Evolutionary conservation across 148 eudicot species (phyloP).

Genomic region (Beta vulgaris): DNA sequence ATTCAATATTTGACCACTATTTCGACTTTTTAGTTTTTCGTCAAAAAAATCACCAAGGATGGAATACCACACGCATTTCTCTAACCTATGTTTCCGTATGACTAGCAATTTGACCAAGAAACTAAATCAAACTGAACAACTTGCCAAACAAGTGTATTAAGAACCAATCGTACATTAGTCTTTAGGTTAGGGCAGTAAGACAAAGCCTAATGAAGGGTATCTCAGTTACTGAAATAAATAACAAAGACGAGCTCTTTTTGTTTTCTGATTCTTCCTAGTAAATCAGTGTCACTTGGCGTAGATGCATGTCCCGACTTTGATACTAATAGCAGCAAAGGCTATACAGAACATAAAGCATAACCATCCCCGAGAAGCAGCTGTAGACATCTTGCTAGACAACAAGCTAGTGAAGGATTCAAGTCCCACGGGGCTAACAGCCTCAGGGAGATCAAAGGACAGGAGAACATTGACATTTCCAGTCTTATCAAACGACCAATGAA

Average conservation of each 20-base stretch:
- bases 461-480: conserved; percentile 42
- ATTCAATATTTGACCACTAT: too few species aligned
- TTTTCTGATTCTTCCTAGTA: background rate
- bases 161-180: background rate
- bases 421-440: conserved; percentile 24
- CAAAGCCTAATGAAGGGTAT: background rate
- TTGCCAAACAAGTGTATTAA: background rate
- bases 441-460: conserved; percentile 60
- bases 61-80: too few species aligned
- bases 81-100: background rate
- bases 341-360: conserved; percentile 45
- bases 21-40: too few species aligned
- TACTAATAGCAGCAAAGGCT: conserved; percentile 50
- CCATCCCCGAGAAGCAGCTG: conserved; percentile 47
- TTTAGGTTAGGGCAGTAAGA: background rate
- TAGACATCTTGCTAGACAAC: conserved; percentile 41
- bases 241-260: background rate
- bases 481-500: conserved; percentile 52
- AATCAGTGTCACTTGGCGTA: conserved; percentile 37
- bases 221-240: background rate
- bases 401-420: conserved; percentile 32
- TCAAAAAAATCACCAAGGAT: too few species aligned
- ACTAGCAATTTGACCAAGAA: background rate
- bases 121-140: too few species aligned
- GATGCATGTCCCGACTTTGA: conserved; percentile 55